Base-by-base conservation (phyloP, 257 asterid genomes). In the Fraxinus pennsylvanica region DNA sequence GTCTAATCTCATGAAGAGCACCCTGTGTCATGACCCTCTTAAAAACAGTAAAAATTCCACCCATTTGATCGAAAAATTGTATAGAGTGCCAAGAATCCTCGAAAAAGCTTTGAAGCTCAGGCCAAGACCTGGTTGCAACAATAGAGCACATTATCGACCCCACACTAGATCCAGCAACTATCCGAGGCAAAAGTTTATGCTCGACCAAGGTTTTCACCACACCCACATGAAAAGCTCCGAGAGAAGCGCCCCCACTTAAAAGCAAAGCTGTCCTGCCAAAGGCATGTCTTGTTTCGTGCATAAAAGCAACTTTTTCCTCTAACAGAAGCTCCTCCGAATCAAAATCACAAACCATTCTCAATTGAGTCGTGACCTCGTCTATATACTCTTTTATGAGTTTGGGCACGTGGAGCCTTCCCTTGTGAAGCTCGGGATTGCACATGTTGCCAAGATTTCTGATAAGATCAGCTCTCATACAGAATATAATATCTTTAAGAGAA, bases 261-360 rank as follows among this genome's bases (percentile, higher is more conserved):
- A 95, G 98, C 72, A 95, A 82, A 29, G 97, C 99, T 2, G 99
- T 95, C 70, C 99, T 85, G 74, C 99, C 99, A 81, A 93, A 95
- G 10, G 98, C 98, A 81, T 95, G 99, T 77, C 99, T 89, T 0
- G 97, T 95, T 83, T 95, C 99, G 32, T 95, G 98, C 98, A 95
- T 86, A 75, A 95, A 93, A 4, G 98, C 93, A 50, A 95, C 96
- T 82, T 90, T 95, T 86, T 95, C 99, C 82, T 92, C 99, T 78
- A 93, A 79, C 9, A 93, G 76, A 80, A 95, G 96, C 87, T 95
- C 99, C 86, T 91, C 96, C 0, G 97, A 93, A 77, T 95, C 98
- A 72, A 91, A 88, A 29, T 95, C 92, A 21, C 99, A 95, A 67
- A 95, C 98, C 97, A 93, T 89, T 82, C 92, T 89, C 84, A 96